These are phyloP conservation scores for Rhizoclosmatium globosum DNA, from an alignment of 192 early-diverging fungal species.

Conservation along the genomic window DNA sequence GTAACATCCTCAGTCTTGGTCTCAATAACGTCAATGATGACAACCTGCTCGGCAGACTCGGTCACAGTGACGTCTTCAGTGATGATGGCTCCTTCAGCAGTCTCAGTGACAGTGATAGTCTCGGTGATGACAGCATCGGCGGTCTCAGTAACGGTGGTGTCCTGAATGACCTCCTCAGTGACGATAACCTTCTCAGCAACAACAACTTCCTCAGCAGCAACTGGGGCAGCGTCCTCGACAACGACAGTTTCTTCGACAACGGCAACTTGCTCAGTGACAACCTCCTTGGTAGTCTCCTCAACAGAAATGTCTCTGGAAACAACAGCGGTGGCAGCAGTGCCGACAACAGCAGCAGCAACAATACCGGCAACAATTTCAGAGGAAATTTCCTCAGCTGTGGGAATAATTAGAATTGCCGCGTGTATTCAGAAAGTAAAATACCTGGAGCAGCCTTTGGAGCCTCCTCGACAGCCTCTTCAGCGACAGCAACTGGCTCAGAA, in stretches of 20 bases:
- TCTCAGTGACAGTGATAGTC: no score
- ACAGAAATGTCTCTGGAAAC: no score
- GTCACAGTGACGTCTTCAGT: neutral
- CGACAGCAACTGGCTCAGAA: neutral
- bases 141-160: no score
- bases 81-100: no score
- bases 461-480: neutral
- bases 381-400: neutral
- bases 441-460: neutral
- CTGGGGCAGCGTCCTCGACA: no score
- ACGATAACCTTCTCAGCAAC: neutral
- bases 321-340: no score
- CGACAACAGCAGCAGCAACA: neutral
- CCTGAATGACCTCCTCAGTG: neutral
- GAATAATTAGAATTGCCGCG: neutral
- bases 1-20: constrained; percentile 1
- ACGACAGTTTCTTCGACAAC: neutral
- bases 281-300: neutral
- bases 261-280: neutral
- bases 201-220: neutral
- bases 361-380: constrained; percentile 1
- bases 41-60: neutral
- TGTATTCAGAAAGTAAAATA: neutral
- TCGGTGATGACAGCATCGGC: no score
- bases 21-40: neutral